Base-by-base conservation (phyloP, 208 protist species). In the Leishmania major region DNA sequence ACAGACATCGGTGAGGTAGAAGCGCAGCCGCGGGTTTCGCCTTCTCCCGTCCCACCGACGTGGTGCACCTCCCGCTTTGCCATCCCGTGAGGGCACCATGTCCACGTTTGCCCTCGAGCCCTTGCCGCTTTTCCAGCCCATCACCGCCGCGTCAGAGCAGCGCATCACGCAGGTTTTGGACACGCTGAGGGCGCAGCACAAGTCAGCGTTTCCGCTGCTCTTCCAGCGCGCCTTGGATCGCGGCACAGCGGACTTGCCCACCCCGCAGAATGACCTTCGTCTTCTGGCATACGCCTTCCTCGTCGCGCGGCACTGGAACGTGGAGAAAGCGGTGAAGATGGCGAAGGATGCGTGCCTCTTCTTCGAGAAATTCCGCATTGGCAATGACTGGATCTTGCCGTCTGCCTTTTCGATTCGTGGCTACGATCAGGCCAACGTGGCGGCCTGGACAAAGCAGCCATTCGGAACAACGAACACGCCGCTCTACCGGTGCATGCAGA, bases 321-420 rank as follows among this genome's bases (percentile, higher is more conserved):
- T 96, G 45, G 81, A 86, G 66, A 84, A 88, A 51, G 93, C 93
- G 7, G 77, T 94, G n/a, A 84, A 81, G 75, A 95, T 96, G 91
- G 72, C 87, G 6, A 66, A 89, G 25, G 71, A 77, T 17, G 84
- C 81, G 5, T 37, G 87, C 17, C 55, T 79, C 62, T 91, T 91
- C 78, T 86, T 87, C n/a, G 77, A 83, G 37, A 66, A 81, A 31
- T 66, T 85, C 45, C 73, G 84, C 74, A 51, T 92, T 31, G 86
- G 91, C 59, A 80, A 87, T 3, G 43, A 90, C 13, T 72, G 31
- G 11, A 13, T 82, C 45, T 89, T 93, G 57, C 92, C 92, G 1
- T 80, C 88, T 6, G 81, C 89, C 43, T 87, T 93, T 57, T 84
- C 78, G 25, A 43, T 94, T 37, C 91, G 92, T 19, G 92, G 92